Evolutionary conservation across 2,329 filamentous ascomycete genomes (phyloP), one percentile per base, ranked within the genome.

Genomic region (Hypoxylon sp.): DNA sequence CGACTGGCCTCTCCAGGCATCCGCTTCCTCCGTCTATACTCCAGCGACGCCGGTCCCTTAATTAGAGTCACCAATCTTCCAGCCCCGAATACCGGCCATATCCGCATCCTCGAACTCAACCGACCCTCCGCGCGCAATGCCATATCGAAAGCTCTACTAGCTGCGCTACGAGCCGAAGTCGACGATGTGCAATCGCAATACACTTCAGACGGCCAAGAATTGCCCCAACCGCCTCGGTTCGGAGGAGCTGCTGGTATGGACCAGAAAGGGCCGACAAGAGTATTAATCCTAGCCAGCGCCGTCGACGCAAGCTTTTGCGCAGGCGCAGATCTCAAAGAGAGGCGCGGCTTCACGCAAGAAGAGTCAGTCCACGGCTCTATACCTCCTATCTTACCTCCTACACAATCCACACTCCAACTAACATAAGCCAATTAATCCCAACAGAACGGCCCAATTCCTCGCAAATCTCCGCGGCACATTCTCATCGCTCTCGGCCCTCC

Each of bases 261-360:
- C 64, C 73, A 84, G 70, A 83, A 80, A 67, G 86, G 85, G 0
- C 86, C 87, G 0, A 98, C 94, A 14, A 85, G 96, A 71, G 95
- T 93, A 1, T 80, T 99, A 73, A 88, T 99, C 44, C 75, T 99
- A 14, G 92, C 93, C 10, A 97, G 93, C 76, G 93, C 93, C 44
- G 87, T 93, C n/a, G 93, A 98, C 74, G 85, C 88, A 24, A 92
- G 90, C 75, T 99, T 99, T 80, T 99, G 96, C 80, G 94, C 96
- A 0, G 96, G 96, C 39, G 96, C 96, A 3, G 96, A 99, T 78
- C 82, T 99, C 75, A 98, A 98, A 79, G 95, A 98, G 84, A 85
- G 95, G 29, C 87, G 87, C 65, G 88, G 86, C 3, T 96, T 98
- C 81, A 91, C 88, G 0, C 86, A 85, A 67, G 88, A 94, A 74